Conservation (phyloP, 2,329 filamentous ascomycete genomes). For the Pseudocercospora musae region DNA sequence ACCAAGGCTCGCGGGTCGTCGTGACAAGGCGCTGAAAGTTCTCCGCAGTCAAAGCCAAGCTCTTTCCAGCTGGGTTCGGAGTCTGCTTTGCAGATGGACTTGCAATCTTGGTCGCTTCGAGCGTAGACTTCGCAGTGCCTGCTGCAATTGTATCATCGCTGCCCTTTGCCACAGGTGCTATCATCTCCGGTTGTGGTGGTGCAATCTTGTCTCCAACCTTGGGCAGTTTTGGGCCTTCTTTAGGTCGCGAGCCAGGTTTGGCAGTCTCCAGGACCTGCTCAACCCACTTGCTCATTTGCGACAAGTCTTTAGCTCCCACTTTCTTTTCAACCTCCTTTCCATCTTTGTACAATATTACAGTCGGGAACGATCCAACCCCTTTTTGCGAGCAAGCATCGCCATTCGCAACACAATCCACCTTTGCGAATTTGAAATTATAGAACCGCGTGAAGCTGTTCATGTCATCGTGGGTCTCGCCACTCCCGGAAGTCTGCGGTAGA, state of each 20-base stretch:
- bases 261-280: constrained; percentile 74
- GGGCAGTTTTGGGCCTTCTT: constrained; percentile 64
- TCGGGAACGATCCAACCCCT: constrained; percentile 68
- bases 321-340: constrained; percentile 64
- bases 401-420: constrained; percentile 80
- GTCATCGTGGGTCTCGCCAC: constrained; percentile 43
- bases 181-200: constrained; percentile 25
- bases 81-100: constrained; percentile 50
- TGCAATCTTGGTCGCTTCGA: constrained; percentile 45
- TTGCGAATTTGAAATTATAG: constrained; percentile 86
- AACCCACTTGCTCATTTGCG: constrained; percentile 64
- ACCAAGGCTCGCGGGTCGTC: constrained; percentile 87
- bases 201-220: constrained; percentile 59
- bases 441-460: constrained; percentile 71
- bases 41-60: constrained; percentile 73
- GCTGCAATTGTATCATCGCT: constrained; percentile 30
- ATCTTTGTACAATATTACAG: constrained; percentile 75
- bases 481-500: constrained; percentile 50
- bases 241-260: constrained; percentile 75
- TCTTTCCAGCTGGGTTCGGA: constrained; percentile 73
- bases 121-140: constrained; percentile 40
- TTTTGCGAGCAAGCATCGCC: constrained; percentile 72
- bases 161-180: constrained; percentile 28
- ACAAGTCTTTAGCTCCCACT: constrained; percentile 65
- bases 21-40: constrained; percentile 84